Conservation (phyloP, 257 asterid genomes). For the Solanum microdontum region DNA sequence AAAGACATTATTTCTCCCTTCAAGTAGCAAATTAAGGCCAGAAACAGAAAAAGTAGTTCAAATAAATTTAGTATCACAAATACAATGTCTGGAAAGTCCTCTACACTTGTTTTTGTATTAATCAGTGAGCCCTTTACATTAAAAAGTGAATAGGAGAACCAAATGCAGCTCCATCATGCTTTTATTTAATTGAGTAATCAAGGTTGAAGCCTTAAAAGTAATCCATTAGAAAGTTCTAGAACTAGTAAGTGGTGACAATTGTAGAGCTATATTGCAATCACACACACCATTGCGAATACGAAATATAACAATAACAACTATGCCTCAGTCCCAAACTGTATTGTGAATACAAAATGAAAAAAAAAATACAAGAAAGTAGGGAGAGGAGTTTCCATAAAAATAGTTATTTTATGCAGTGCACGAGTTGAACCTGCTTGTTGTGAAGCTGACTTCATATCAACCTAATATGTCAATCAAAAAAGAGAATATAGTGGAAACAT, state of each 20-base stretch:
- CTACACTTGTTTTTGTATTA: not conserved
- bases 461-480: not conserved
- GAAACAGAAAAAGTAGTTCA: not conserved
- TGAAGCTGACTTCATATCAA: not conserved
- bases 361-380: not conserved
- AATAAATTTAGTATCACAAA: not conserved
- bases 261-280: not conserved
- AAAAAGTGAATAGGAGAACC: not conserved
- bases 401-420: not conserved
- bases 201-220: not conserved
- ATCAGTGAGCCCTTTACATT: not conserved
- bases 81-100: not conserved
- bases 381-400: not conserved
- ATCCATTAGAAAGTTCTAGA: not conserved
- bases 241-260: not conserved
- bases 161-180: not conserved
- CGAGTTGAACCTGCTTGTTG: not conserved
- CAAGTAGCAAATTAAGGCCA: not conserved
- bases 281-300: not conserved
- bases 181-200: not conserved
- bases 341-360: not conserved
- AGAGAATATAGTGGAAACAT: not conserved
- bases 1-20: slow-evolving; percentile 11
- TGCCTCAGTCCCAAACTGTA: not conserved
- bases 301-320: not conserved